A percentile compares a stretch with the other conserved stretches of the same genome.
Evolutionary conservation across 108 stramenopile genomes (phyloP).

Genomic region (Fragilariopsis cylindrus): DNA sequence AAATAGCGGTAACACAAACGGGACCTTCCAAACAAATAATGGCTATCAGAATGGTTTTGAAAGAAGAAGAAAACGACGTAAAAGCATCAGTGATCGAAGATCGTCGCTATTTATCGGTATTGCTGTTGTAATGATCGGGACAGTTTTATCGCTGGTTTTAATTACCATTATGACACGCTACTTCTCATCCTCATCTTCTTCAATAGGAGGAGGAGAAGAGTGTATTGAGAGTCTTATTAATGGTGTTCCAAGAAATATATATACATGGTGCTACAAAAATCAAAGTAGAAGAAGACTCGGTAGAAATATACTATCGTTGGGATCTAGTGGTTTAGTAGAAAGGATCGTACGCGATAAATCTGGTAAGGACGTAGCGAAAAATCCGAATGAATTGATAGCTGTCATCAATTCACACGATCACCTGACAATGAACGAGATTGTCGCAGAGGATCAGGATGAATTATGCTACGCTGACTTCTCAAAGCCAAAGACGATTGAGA

Average conservation of each 20-base stretch:
- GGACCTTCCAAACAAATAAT: no score
- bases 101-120: no score
- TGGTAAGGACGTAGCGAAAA: background rate
- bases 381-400: background rate
- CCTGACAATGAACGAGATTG: background rate
- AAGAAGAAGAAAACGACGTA: no score
- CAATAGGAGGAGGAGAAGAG: background rate
- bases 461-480: background rate
- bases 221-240: slow-evolving; percentile 11
- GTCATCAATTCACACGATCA: background rate
- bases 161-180: no score
- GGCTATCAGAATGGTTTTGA: no score
- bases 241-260: slow-evolving; percentile 1
- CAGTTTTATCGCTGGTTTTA: no score
- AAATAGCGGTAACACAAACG: no score
- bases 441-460: background rate
- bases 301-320: background rate
- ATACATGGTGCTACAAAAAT: slow-evolving; percentile 9
- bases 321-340: background rate
- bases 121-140: no score
- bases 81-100: no score
- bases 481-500: background rate
- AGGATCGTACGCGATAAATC: background rate
- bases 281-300: background rate
- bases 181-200: no score